These are phyloP conservation scores for Lactarius pseudohatsudake DNA, from an alignment of 768 basidiomycete species.

Conservation along the genomic window DNA sequence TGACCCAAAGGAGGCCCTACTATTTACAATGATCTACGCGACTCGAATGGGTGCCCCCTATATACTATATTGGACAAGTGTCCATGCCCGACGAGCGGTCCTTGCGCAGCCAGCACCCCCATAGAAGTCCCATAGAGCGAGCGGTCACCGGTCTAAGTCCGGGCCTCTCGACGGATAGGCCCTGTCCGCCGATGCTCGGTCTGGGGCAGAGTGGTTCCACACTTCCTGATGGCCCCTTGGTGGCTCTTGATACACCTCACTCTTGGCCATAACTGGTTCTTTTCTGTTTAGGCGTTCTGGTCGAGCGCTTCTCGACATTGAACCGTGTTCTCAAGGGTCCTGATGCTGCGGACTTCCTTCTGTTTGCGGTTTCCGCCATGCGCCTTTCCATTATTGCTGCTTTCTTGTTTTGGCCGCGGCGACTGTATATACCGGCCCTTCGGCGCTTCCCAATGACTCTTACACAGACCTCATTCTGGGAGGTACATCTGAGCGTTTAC, in stretches of 20 bases:
- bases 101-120: too few relatives aligned
- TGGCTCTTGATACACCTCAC: background rate
- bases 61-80: too few relatives aligned
- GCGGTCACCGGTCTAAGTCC: too few relatives aligned
- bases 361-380: background rate
- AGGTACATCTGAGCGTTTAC: background rate
- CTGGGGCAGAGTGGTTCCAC: background rate
- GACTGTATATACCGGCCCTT: background rate
- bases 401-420: background rate
- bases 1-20: too few relatives aligned
- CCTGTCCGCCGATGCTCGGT: too few relatives aligned
- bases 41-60: too few relatives aligned
- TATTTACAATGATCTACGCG: too few relatives aligned
- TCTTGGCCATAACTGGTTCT: background rate
- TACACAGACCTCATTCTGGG: slow-evolving; percentile 14
- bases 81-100: too few relatives aligned
- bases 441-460: background rate
- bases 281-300: background rate
- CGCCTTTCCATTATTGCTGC: background rate
- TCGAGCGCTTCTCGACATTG: background rate
- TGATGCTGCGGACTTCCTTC: background rate
- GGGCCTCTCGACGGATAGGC: too few relatives aligned
- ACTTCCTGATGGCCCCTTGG: background rate
- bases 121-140: too few relatives aligned
- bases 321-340: background rate